Percentiles rank a stretch among this genome's conserved stretches.
phyloP scores from a whole-genome alignment of 1,139 yeast genomes.

The Yamadazyma pseudoaaseri region DNA sequence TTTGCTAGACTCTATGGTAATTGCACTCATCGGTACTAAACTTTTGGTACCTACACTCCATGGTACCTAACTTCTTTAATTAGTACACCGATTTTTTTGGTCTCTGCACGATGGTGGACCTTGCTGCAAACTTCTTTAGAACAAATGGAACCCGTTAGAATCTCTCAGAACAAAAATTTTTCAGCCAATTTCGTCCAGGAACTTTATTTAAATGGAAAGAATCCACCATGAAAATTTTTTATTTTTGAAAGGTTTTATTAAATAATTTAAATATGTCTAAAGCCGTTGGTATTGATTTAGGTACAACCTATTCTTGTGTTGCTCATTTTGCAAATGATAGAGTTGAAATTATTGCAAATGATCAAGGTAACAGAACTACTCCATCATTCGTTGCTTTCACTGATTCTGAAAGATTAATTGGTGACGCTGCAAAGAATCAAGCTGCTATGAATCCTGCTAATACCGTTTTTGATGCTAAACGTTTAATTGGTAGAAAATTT shows the following conservation, averaged over 20 bases:
- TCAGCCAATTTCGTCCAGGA: slow-evolving; percentile 9
- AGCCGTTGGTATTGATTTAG: slow-evolving; percentile 99
- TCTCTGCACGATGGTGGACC: slow-evolving; percentile 1
- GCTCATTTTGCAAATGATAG: slow-evolving; percentile 87
- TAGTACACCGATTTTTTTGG: too few relatives aligned
- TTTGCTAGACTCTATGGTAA: too few relatives aligned
- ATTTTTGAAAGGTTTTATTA: slow-evolving; percentile 1
- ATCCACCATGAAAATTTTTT: slow-evolving; percentile 1
- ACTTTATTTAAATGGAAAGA: slow-evolving; percentile 5
- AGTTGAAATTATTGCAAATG: slow-evolving; percentile 93
- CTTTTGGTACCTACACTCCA: too few relatives aligned
- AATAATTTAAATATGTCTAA: slow-evolving; percentile 15
- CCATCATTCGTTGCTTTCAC: slow-evolving; percentile 98
- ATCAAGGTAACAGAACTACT: slow-evolving; percentile 99
- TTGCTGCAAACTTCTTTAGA: neutral
- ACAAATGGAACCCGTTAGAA: slow-evolving; percentile 6
- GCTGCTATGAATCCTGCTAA: slow-evolving; percentile 96
- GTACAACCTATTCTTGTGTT: slow-evolving; percentile 98
- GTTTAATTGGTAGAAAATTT: slow-evolving; percentile 94
- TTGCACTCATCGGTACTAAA: too few relatives aligned
- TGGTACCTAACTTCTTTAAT: too few relatives aligned
- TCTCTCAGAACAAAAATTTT: slow-evolving; percentile 11
- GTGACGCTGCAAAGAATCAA: slow-evolving; percentile 99
- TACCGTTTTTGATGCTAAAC: slow-evolving; percentile 98
- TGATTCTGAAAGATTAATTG: slow-evolving; percentile 95